Conservation (phyloP, 73 alveolate species). For the Paramecium sonneborni region DNA sequence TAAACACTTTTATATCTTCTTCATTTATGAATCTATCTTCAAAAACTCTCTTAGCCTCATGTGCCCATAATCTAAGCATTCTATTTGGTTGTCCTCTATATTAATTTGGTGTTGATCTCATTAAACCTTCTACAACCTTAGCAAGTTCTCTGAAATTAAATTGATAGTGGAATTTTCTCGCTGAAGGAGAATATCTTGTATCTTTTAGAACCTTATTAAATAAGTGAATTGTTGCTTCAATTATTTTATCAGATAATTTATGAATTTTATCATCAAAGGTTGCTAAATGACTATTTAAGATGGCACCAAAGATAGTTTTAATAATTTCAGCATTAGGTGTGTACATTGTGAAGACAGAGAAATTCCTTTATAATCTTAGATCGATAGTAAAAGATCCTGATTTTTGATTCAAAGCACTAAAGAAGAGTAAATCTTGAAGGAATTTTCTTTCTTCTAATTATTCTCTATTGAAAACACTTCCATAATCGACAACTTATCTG, state of each 20-base stretch:
- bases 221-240: constrained; percentile 90
- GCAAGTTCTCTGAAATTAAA: constrained; percentile 98
- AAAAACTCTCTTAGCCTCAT: constrained; percentile 98
- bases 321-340: constrained; percentile 89
- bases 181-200: constrained; percentile 98
- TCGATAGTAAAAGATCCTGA: constrained; percentile 99
- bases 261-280: constrained; percentile 88
- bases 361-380: constrained; percentile 97
- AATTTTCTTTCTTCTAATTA: constrained; percentile 91
- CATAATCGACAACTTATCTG: constrained; percentile 97
- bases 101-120: constrained; percentile 92
- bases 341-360: constrained; percentile 93
- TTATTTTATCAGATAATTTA: constrained; percentile 85
- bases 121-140: constrained; percentile 88
- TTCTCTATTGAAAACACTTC: constrained; percentile 95
- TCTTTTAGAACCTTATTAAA: constrained; percentile 85
- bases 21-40: constrained; percentile 95
- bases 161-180: constrained; percentile 98
- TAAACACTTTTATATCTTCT: constrained; percentile 87
- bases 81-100: constrained; percentile 93
- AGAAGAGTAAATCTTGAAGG: constrained; percentile 56
- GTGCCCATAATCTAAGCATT: constrained; percentile 97
- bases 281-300: constrained; percentile 91
- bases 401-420: constrained; percentile 64
- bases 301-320: constrained; percentile 81